Evolutionary conservation across 768 basidiomycete species (phyloP).

Genomic region (Suillus subluteus): DNA sequence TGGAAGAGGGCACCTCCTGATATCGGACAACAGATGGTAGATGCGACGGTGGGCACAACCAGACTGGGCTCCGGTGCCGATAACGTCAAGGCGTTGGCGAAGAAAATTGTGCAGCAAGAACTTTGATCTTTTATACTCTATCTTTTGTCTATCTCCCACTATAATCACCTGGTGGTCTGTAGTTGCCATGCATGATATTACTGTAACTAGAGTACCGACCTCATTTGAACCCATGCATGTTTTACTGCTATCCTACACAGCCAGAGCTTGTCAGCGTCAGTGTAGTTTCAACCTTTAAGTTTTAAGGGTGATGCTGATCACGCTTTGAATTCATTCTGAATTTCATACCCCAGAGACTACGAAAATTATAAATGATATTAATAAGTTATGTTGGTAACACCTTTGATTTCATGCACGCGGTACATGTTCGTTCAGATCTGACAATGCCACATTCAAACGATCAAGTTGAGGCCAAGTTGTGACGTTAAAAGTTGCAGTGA

Average conservation of each 20-base stretch:
- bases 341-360: no score
- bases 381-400: no score
- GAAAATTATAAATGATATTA: no score
- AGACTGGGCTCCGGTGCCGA: constrained; percentile 30
- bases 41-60: constrained; percentile 39
- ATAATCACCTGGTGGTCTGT: not conserved
- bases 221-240: not conserved
- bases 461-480: no score
- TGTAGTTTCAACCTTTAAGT: no score
- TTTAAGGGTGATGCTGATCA: no score
- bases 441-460: no score
- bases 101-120: constrained; percentile 44
- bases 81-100: constrained; percentile 43
- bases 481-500: no score
- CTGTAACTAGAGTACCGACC: not conserved
- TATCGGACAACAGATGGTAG: constrained; percentile 45
- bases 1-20: constrained; percentile 72
- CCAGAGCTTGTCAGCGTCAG: no score
- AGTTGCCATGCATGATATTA: not conserved
- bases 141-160: not conserved
- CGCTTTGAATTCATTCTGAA: no score
- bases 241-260: not conserved
- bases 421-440: no score
- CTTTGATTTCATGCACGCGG: no score
- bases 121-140: constrained; percentile 9